Evolutionary conservation across 2,329 filamentous ascomycete genomes (phyloP).

Genomic region (Monosporascus sp.): DNA sequence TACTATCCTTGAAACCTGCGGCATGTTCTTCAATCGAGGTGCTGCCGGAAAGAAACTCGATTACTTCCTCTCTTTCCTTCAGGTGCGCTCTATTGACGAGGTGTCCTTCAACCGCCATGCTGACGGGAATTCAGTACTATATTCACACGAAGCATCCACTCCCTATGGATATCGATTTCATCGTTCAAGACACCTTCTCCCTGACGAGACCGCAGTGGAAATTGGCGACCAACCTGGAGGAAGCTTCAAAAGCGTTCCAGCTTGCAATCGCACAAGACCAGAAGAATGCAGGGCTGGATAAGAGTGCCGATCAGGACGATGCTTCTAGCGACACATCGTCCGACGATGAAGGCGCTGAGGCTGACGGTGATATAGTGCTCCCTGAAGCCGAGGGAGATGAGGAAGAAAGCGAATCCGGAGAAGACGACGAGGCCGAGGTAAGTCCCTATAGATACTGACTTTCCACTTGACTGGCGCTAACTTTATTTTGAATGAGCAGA

Average conservation of each 20-base stretch:
- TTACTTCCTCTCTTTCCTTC: conserved; percentile 94
- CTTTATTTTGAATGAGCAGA: conserved; percentile 29
- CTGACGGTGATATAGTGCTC: conserved; percentile 57
- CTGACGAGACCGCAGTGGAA: conserved; percentile 90
- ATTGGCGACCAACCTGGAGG: conserved; percentile 70
- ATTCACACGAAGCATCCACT: conserved; percentile 82
- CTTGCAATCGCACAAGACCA: conserved; percentile 88
- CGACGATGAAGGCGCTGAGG: conserved; percentile 62
- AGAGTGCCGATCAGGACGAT: conserved; percentile 65
- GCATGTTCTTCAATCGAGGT: conserved; percentile 92
- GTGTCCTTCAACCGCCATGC: conserved; percentile 5
- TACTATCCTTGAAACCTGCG: conserved; percentile 88
- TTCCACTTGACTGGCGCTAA: conserved; percentile 6
- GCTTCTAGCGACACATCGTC: conserved; percentile 64
- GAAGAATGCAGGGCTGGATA: conserved; percentile 69
- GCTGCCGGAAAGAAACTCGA: conserved; percentile 94
- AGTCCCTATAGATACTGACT: conserved; percentile 11
- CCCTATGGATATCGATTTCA: conserved; percentile 96
- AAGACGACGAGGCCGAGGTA: conserved; percentile 56
- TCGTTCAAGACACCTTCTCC: conserved; percentile 87
- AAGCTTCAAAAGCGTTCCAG: conserved; percentile 78
- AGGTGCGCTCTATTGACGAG: conserved; percentile 43
- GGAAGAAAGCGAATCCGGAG: conserved; percentile 49
- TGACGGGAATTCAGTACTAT: conserved; percentile 63
- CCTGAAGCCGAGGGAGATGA: conserved; percentile 57